Conservation (phyloP, 805 yeast species). For the Ogataea glucozyma region DNA sequence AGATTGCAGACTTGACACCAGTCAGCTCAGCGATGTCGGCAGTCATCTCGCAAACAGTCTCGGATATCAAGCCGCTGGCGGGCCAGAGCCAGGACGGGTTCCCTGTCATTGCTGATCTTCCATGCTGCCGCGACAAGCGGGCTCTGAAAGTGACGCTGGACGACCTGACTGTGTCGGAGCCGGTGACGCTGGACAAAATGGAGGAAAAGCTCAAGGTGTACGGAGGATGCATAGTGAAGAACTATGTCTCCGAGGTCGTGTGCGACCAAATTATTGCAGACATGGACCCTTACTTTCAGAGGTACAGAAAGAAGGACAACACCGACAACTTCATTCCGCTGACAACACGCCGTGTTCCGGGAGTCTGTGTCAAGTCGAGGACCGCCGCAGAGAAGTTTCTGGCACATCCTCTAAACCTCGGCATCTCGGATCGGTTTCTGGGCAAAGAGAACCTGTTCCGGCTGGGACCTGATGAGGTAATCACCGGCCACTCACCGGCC, state of each 20-base stretch:
- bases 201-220: not conserved
- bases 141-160: not conserved
- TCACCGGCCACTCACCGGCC: slow-evolving; percentile 20
- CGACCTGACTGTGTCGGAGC: not conserved
- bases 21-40: slow-evolving; percentile 1
- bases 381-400: slow-evolving; percentile 5
- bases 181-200: slow-evolving; percentile 2
- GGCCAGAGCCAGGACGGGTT: not conserved
- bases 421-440: slow-evolving; percentile 12
- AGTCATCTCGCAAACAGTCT: not conserved
- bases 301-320: not conserved
- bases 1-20: too few relatives aligned
- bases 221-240: slow-evolving; percentile 6
- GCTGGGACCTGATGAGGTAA: slow-evolving; percentile 12
- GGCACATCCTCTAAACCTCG: slow-evolving; percentile 2
- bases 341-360: slow-evolving; percentile 9
- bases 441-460: slow-evolving; percentile 5
- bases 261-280: slow-evolving; percentile 1
- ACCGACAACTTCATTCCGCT: slow-evolving; percentile 5
- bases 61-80: not conserved
- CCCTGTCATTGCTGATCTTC: not conserved
- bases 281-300: not conserved
- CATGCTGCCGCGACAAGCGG: not conserved
- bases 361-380: slow-evolving; percentile 7
- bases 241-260: not conserved